Conservation (phyloP, 2,329 filamentous ascomycete genomes). For the Ilyonectria destructans region DNA sequence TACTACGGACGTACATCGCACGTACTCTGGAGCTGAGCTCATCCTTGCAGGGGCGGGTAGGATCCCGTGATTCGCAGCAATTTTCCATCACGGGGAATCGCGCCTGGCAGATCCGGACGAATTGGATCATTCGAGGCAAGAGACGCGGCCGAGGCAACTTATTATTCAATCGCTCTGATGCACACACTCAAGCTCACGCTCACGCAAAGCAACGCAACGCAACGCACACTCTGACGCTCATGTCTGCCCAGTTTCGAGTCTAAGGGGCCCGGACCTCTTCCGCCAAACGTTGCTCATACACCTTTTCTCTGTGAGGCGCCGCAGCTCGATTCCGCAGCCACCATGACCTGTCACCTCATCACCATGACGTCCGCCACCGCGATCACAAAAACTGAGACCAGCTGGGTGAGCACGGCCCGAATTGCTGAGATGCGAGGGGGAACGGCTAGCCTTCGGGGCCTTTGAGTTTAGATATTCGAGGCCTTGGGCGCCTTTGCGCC, state of each 20-base stretch:
- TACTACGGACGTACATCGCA: neutral
- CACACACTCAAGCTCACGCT: slow-evolving; percentile 2
- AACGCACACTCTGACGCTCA: slow-evolving; percentile 2
- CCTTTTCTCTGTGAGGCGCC: neutral
- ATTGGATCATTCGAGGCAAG: slow-evolving; percentile 46
- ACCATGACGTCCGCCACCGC: slow-evolving; percentile 3
- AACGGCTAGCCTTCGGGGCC: slow-evolving; percentile 1
- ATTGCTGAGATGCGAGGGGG: slow-evolving; percentile 3
- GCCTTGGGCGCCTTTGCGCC: slow-evolving; percentile 22
- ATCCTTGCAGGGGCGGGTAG: slow-evolving; percentile 36
- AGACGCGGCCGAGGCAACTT: slow-evolving; percentile 33
- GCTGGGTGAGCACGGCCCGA: neutral
- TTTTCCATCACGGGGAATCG: slow-evolving; percentile 47
- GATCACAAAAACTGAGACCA: slow-evolving; percentile 3
- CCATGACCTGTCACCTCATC: slow-evolving; percentile 3
- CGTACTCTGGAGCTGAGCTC: slow-evolving; percentile 35
- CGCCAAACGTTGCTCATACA: neutral
- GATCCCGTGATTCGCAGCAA: slow-evolving; percentile 46
- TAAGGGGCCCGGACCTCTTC: slow-evolving; percentile 2
- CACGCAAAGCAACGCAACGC: neutral
- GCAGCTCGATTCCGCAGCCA: neutral
- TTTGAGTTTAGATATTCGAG: slow-evolving; percentile 21
- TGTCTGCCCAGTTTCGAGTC: neutral
- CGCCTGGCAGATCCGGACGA: slow-evolving; percentile 46
- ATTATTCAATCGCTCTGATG: neutral